A percentile compares a stretch with the other conserved stretches of the same genome.
Conservation (phyloP, 805 yeast genomes). For the Lipomyces starkeyi region DNA sequence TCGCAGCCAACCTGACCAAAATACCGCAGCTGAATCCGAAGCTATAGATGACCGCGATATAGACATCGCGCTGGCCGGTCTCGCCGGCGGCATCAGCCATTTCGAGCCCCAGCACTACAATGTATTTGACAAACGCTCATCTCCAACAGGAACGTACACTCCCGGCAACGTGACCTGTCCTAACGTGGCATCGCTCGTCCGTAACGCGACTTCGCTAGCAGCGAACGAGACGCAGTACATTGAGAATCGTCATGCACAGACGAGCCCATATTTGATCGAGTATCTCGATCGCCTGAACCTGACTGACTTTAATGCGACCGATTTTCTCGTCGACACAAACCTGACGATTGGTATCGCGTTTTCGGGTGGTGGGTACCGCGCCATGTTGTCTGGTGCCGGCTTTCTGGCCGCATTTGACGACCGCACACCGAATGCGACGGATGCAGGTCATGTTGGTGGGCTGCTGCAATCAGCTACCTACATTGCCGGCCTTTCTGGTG, state of each 20-base stretch:
- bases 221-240: slow-evolving; percentile 39
- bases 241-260: slow-evolving; percentile 24
- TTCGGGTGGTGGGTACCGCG: slow-evolving; percentile 92
- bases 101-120: not conserved
- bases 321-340: slow-evolving; percentile 40
- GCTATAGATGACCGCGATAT: not conserved
- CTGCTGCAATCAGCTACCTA: slow-evolving; percentile 71
- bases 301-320: slow-evolving; percentile 54
- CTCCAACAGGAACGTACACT: slow-evolving; percentile 53
- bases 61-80: not conserved
- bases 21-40: not conserved
- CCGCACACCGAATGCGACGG: slow-evolving; percentile 61
- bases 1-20: not conserved
- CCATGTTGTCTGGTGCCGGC: slow-evolving; percentile 85
- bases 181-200: slow-evolving; percentile 41
- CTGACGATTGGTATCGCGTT: slow-evolving; percentile 55
- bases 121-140: not conserved
- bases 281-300: slow-evolving; percentile 55
- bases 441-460: slow-evolving; percentile 67
- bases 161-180: slow-evolving; percentile 58
- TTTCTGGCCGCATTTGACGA: slow-evolving; percentile 78
- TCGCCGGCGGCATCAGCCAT: not conserved
- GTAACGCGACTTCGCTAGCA: slow-evolving; percentile 30
- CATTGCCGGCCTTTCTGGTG: slow-evolving; percentile 79
- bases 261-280: slow-evolving; percentile 45